Base-by-base conservation (phyloP, 768 basidiomycete species). In the Pleurotus giganteus region DNA sequence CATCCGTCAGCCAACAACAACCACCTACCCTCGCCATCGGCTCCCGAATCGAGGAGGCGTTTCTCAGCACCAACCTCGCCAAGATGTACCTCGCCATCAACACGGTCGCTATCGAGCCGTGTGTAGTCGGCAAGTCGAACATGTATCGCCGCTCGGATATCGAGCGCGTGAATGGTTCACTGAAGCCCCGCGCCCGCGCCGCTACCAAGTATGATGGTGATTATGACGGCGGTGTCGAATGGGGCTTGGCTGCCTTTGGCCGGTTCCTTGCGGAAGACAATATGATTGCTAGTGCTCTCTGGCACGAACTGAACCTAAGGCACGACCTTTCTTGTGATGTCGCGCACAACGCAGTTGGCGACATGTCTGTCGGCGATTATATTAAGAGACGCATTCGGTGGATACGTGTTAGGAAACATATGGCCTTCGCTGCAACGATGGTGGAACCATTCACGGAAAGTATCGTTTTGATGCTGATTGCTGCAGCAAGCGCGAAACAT, bases 1-100 rank as follows among this genome's bases (percentile, higher is more conserved):
- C 93, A 1, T 80, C 80, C 52, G 78, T 88, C 54, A 84, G 83
- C 57, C 85, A 88, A 62, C 72, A 78, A 37, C 75, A 75, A 49
- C 74, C n/a, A n/a, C n/a, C n/a, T n/a, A n/a, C n/a, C n/a, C n/a
- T n/a, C n/a, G n/a, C n/a, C n/a, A n/a, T 94, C 54, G 97, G 97
- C 2, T 86, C 94, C 26, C 77, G 83, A 57, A 76, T 98, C 24
- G 97, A 99, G 72, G 89, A 93, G 57, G 93, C 91, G 0, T 99
- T 96, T 69, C 73, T 99, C 55, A 98, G 98, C 68, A 96, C 94
- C 4, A 98, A 93, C 57, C 97, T 98, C 64, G 93, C 96, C 23
- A 98, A 95, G 71, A 94, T 98, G 90, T 98, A 98, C 64, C 79
- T 98, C 50, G 94, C 94, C 9, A 92, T 98, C 66, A 95, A 96